A percentile compares a stretch with the other conserved stretches of the same genome.
Evolutionary conservation across 2,329 filamentous ascomycete species (phyloP).

Genomic region (Apiospora marii): DNA sequence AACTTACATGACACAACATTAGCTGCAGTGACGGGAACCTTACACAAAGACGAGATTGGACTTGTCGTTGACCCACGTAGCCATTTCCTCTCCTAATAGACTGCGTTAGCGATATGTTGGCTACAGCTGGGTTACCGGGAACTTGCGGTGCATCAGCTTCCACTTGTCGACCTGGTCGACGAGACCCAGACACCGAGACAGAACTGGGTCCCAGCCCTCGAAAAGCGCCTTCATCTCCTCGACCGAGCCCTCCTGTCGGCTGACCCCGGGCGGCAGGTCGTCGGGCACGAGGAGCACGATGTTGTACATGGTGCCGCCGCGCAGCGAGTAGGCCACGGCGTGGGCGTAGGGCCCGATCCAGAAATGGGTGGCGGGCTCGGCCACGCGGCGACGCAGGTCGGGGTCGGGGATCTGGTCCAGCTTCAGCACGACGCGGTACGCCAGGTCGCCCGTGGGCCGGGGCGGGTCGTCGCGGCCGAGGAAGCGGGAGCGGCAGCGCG

Average conservation of each 20-base stretch:
- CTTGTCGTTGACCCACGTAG: conserved; percentile 60
- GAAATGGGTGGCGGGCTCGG: conserved; percentile 61
- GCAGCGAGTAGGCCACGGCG: conserved; percentile 68
- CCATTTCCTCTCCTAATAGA: conserved; percentile 53
- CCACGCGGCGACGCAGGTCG: conserved; percentile 60
- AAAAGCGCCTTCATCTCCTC: conserved; percentile 70
- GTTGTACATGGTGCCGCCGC: conserved; percentile 67
- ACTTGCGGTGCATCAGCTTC: conserved; percentile 66
- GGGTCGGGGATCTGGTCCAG: conserved; percentile 58
- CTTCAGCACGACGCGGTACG: conserved; percentile 67
- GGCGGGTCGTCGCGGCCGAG: conserved; percentile 56
- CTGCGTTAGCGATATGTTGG: background rate
- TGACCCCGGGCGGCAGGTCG: conserved; percentile 62
- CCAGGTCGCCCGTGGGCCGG: conserved; percentile 68
- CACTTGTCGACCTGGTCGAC: conserved; percentile 72
- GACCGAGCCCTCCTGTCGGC: conserved; percentile 58
- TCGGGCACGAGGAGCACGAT: conserved; percentile 72
- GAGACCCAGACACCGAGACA: conserved; percentile 51
- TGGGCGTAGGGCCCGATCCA: conserved; percentile 71
- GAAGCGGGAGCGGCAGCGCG: conserved; percentile 59
- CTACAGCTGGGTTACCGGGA: background rate
- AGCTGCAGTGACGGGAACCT: conserved; percentile 41
- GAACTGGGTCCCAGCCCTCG: conserved; percentile 69
- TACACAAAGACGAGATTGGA: conserved; percentile 59
- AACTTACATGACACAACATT: conserved; percentile 27